Conservation (phyloP, 352 stramenopile species). For the Globisporangium camurandrum region DNA sequence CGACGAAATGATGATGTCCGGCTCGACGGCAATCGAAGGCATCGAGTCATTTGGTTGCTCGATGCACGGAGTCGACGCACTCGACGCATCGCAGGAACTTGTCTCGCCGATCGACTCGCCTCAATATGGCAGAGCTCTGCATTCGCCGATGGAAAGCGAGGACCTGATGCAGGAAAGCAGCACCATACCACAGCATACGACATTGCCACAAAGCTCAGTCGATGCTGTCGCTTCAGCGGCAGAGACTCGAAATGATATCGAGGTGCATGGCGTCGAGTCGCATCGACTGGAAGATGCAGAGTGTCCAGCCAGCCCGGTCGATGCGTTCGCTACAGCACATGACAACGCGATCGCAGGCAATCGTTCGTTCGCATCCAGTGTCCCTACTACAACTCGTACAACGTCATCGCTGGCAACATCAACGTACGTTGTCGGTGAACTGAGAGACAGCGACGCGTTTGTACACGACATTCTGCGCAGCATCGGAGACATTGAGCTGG, state of each 20-base stretch:
- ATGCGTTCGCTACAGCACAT: too few relatives aligned
- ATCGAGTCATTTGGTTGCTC: too few relatives aligned
- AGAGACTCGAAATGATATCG: too few relatives aligned
- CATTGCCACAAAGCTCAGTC: too few relatives aligned
- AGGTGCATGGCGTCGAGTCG: too few relatives aligned
- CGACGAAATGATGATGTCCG: too few relatives aligned
- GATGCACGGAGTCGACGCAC: neutral
- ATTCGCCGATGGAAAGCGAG: neutral
- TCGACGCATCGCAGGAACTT: slow-evolving; percentile 1
- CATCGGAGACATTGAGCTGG: slow-evolving; percentile 48
- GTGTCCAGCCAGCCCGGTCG: too few relatives aligned
- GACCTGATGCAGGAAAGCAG: neutral
- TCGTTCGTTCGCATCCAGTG: neutral
- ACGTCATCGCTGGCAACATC: neutral
- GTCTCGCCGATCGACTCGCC: neutral
- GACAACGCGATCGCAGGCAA: neutral
- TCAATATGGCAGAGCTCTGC: too few relatives aligned
- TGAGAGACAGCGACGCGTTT: slow-evolving; percentile 32
- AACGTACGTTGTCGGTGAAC: slow-evolving; percentile 4
- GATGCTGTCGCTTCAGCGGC: too few relatives aligned
- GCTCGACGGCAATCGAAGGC: too few relatives aligned
- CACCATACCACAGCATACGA: too few relatives aligned
- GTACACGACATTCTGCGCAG: slow-evolving; percentile 50
- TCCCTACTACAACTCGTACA: neutral
- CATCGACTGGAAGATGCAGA: too few relatives aligned